Evolutionary conservation across 345 rosid species (phyloP), one percentile per base, ranked within the genome.

Genomic region (Hibiscus mutabilis): DNA sequence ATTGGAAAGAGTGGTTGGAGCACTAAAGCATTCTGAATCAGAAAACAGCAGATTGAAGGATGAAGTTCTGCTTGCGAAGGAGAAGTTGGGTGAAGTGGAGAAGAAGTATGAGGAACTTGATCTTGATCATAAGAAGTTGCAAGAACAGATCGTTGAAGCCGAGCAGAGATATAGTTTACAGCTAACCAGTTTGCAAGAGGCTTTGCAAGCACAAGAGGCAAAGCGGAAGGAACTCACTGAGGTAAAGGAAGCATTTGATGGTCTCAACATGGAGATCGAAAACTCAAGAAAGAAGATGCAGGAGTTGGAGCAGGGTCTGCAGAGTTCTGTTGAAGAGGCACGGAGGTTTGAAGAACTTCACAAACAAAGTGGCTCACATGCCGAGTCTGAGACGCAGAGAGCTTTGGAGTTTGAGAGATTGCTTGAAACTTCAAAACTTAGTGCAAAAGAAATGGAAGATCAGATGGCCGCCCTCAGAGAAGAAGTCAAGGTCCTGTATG

Each of bases 291-390:
- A 86, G 83, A 87, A 80, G 81, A 78, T 86, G 84, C 77, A 75
- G 44, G 89, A 87, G 77, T 75, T 89, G 86, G 93, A 87, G 59
- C 77, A 82, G 57, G 90, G 85, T 79, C 82, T 94, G 64, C 83
- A 77, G n/a, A 16, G 62, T 74, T 86, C 98, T 21, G 77, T 74
- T 6, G 80, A 71, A 16, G 97, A 91, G 76, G 87, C 89, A 24
- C 84, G 71, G 81, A 91, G 82, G 80, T 92, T 84, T 62, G 97
- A 92, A 81, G 97, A 88, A 75, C 81, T 95, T 80, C 97, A 90
- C 78, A 84, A 82, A 73, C 75, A 90, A 81, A 89, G 89, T 40
- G 89, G 91, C 19, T 84, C 84, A 29, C 92, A 84, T 77, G 96
- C 92, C 13, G 97, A 92, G 76, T 86, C 91, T 64, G 90, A 89